Base-by-base conservation (phyloP, 2,329 filamentous ascomycete species). In the Leptographium radiaticola region DNA sequence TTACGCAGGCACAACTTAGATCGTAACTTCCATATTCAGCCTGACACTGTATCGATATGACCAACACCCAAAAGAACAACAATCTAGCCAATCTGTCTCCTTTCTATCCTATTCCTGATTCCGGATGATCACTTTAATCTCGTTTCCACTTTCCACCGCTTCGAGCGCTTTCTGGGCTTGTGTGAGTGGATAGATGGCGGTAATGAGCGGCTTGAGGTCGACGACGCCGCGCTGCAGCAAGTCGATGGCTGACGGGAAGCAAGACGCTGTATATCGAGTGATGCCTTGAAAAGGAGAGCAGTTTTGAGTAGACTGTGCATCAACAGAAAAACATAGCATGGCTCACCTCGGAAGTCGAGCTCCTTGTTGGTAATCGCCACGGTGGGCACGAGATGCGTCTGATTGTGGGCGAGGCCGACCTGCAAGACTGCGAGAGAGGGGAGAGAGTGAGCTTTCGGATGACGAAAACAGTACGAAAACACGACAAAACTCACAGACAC, bases 351-450 rank as follows among this genome's bases (percentile, higher is more conserved):
- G 47, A 87, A 77, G 16, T 83, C 94, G 51, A 95, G 75, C 73
- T 96, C 91, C 72, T 96, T 96, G 51, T 83, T 77, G 67, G 89
- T 94, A 64, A 94, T 75, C 8, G 86, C 85, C 79, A 90, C 87
- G 66, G 96, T 95, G 51, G 91, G 91, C 73, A 96, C 95, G 13
- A 71, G 86, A 67, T 95, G 53, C 7, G 55, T 89, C 63, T 95
- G 87, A 46, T 81, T 70, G 66, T 85, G 86, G 64, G 91, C 91
- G 88, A 95, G 95, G 51, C 89, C 90, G 56, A 83, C 87, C 71
- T 94, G 88, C 15, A 94, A 83, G 63, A 52, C 50, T 52, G 30
- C 12, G 34, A 36, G 34, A 25, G 40, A 18, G 20, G n/a, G 18
- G 2, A 12, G 12, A 20, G 18, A 12, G 20, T 18, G 2, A 25